These are phyloP conservation scores for Geosmithia morbida DNA, from an alignment of 2,329 filamentous ascomycete species.

Conservation along the genomic window DNA sequence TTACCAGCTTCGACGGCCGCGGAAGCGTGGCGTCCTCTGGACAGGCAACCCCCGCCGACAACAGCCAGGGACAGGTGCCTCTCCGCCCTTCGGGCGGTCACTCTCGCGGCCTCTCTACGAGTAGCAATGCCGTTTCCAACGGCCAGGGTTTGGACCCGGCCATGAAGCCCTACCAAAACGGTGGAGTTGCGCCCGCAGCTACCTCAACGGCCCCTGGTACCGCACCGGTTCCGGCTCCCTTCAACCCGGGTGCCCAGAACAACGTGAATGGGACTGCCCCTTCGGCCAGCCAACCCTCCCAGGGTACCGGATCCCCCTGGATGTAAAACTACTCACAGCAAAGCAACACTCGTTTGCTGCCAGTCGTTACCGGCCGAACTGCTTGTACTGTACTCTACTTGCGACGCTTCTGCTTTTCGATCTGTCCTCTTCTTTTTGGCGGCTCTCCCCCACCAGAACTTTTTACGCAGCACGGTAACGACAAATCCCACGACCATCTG, in stretches of 20 bases:
- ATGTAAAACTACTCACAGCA: slow-evolving; percentile 14
- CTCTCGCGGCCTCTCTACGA: slow-evolving; percentile 26
- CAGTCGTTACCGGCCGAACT: slow-evolving; percentile 8
- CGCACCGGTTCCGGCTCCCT: neutral
- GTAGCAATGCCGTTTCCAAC: slow-evolving; percentile 13
- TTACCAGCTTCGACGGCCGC: slow-evolving; percentile 45
- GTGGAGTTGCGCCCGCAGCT: neutral
- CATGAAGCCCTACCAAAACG: slow-evolving; percentile 5
- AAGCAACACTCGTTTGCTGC: neutral
- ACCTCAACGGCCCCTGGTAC: neutral
- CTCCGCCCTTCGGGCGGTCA: slow-evolving; percentile 21
- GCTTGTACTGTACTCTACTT: slow-evolving; percentile 13
- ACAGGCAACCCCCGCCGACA: slow-evolving; percentile 36
- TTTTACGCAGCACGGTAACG: slow-evolving; percentile 17
- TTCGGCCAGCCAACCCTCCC: slow-evolving; percentile 4
- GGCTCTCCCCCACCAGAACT: neutral
- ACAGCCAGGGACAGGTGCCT: slow-evolving; percentile 38
- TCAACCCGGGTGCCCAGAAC: neutral
- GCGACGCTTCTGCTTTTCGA: slow-evolving; percentile 7
- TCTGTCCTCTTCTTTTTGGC: slow-evolving; percentile 8
- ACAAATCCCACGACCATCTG: slow-evolving; percentile 23
- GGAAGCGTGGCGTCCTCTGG: slow-evolving; percentile 27
- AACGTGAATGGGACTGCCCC: slow-evolving; percentile 8
- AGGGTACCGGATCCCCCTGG: slow-evolving; percentile 17
- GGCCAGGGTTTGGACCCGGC: slow-evolving; percentile 16